phyloP scores from a whole-genome alignment of 495 filamentous ascomycete genomes.

The Aspergillus conjunctus region DNA sequence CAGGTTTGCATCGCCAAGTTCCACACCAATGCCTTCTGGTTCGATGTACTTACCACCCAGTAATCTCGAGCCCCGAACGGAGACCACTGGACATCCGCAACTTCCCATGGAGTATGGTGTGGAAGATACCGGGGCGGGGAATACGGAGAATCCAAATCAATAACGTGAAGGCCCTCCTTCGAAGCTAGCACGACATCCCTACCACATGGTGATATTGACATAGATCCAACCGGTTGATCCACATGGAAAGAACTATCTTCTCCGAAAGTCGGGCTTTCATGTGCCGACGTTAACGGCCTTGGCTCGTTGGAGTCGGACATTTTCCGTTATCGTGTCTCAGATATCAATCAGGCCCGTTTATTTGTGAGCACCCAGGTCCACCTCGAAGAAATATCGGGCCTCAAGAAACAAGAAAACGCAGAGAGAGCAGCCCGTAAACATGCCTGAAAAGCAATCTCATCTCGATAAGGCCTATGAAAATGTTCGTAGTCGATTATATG shows the following conservation, averaged over 20 bases:
- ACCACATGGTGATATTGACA: slow-evolving; percentile 89
- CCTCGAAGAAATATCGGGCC: slow-evolving; percentile 11
- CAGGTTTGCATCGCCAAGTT: slow-evolving; percentile 77
- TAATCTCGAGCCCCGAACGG: slow-evolving; percentile 86
- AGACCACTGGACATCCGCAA: slow-evolving; percentile 98
- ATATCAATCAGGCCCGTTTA: slow-evolving; percentile 22
- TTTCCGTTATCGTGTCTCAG: slow-evolving; percentile 23
- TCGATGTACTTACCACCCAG: slow-evolving; percentile 92
- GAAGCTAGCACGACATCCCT: slow-evolving; percentile 92
- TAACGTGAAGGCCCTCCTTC: slow-evolving; percentile 82
- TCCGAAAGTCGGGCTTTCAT: slow-evolving; percentile 85
- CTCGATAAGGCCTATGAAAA: slow-evolving; percentile 13
- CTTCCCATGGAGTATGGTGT: slow-evolving; percentile 89
- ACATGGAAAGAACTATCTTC: slow-evolving; percentile 82
- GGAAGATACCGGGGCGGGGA: slow-evolving; percentile 84
- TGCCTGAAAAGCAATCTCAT: slow-evolving; percentile 19
- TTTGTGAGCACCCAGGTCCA: slow-evolving; percentile 11
- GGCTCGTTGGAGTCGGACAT: slow-evolving; percentile 47
- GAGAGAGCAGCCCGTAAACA: slow-evolving; percentile 10
- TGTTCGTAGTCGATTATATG: slow-evolving; percentile 15
- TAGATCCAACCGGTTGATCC: slow-evolving; percentile 72
- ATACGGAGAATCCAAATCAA: slow-evolving; percentile 90
- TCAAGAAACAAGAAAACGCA: slow-evolving; percentile 20
- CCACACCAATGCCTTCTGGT: slow-evolving; percentile 95
- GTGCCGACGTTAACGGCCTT: slow-evolving; percentile 62